phyloP scores from a whole-genome alignment of 192 early-diverging fungal species.

The Mortierella alpina region DNA sequence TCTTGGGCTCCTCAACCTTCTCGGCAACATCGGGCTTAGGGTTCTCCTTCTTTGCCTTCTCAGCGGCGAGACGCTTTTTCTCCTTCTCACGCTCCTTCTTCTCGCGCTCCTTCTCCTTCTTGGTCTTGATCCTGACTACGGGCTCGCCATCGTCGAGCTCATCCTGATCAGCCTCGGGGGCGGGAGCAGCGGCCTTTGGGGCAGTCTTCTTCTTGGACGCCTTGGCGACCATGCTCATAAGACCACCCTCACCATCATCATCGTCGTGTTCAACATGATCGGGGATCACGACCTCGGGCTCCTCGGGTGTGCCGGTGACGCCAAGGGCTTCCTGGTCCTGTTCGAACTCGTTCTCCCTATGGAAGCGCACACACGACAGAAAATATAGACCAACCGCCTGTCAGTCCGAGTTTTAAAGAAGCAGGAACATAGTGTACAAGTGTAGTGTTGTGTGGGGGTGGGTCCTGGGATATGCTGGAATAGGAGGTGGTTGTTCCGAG shows the following conservation, averaged over 20 bases:
- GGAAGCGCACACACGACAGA: neutral
- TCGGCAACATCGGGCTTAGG: constrained; percentile 31
- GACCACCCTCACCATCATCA: constrained; percentile 76
- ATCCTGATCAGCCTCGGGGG: constrained; percentile 52
- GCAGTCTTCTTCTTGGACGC: constrained; percentile 57
- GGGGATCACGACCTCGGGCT: constrained; percentile 29
- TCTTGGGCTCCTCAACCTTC: constrained; percentile 48
- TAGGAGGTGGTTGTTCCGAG: no score
- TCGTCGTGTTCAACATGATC: constrained; percentile 50
- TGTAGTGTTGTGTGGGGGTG: neutral
- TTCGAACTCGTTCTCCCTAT: constrained; percentile 66
- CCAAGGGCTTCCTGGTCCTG: constrained; percentile 57
- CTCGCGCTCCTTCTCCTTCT: constrained; percentile 90
- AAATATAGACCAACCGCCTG: neutral
- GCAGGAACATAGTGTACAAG: neutral
- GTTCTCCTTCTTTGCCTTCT: constrained; percentile 57
- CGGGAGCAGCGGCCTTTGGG: constrained; percentile 55
- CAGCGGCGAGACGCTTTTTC: constrained; percentile 59
- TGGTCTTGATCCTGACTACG: constrained; percentile 72
- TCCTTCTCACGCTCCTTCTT: constrained; percentile 82
- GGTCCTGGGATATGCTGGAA: no score
- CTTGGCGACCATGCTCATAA: constrained; percentile 66
- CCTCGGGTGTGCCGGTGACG: constrained; percentile 29
- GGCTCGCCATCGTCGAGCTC: constrained; percentile 55
- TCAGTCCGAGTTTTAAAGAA: neutral